phyloP scores from a whole-genome alignment of 2,329 filamentous ascomycete genomes.

The Emmonsiellopsis sp. region DNA sequence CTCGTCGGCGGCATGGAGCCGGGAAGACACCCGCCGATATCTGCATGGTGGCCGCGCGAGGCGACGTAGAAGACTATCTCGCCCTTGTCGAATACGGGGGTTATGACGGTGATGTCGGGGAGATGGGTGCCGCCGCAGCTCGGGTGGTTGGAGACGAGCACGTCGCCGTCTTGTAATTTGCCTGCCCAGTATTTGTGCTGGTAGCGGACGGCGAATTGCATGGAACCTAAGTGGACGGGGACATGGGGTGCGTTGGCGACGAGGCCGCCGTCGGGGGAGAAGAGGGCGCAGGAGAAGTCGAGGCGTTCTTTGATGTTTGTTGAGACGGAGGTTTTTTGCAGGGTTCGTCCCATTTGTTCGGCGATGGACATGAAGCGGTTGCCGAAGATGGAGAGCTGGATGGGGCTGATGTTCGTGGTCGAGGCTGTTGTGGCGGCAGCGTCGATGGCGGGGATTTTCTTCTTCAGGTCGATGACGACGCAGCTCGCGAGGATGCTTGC shows the following conservation, averaged over 20 bases:
- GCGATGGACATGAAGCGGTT: conserved; percentile 52
- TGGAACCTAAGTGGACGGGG: conserved; percentile 70
- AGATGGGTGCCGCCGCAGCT: conserved; percentile 74
- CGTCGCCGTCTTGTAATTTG: conserved; percentile 63
- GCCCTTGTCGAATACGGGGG: conserved; percentile 59
- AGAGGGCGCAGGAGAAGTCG: conserved; percentile 75
- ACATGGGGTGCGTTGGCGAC: conserved; percentile 64
- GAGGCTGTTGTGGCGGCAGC: conserved; percentile 17
- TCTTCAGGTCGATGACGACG: conserved; percentile 74
- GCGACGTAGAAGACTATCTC: conserved; percentile 76
- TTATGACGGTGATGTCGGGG: conserved; percentile 69
- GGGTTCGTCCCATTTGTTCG: conserved; percentile 49
- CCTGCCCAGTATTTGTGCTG: conserved; percentile 69
- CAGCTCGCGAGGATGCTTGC: conserved; percentile 77
- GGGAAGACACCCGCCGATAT: conserved; percentile 74
- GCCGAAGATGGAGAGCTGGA: conserved; percentile 45
- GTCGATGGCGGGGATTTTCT: conserved; percentile 13
- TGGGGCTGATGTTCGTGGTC: conserved; percentile 42
- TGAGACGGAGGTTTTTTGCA: conserved; percentile 47
- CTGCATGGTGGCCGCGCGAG: conserved; percentile 70
- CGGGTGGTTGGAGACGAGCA: conserved; percentile 70
- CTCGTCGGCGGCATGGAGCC: conserved; percentile 66
- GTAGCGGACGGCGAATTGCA: conserved; percentile 74
- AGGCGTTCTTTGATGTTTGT: conserved; percentile 76
- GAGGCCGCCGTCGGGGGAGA: conserved; percentile 64